Evolutionary conservation across 306 rosid genomes (phyloP).

Genomic region (Cucurbita maxima): DNA sequence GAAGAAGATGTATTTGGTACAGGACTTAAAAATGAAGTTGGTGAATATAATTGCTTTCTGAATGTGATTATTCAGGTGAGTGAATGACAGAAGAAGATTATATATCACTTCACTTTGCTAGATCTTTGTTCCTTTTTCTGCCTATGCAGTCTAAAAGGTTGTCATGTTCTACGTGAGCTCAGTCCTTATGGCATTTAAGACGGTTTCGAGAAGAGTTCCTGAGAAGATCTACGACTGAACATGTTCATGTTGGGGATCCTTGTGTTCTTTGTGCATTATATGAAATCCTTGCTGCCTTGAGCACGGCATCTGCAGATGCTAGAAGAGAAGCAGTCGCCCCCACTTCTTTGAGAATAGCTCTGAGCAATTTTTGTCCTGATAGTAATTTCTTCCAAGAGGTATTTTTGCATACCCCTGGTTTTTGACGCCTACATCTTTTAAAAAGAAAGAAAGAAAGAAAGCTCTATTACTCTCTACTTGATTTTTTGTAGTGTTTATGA

Average conservation of each 20-base stretch:
- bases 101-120: not conserved
- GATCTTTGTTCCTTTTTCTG: not conserved
- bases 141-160: constrained; percentile 17
- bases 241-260: constrained; percentile 81
- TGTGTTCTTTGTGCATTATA: constrained; percentile 90
- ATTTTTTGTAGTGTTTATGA: not conserved
- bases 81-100: constrained; percentile 6
- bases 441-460: not conserved
- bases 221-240: constrained; percentile 54
- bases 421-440: not conserved
- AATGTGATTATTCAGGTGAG: constrained; percentile 91
- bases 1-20: constrained; percentile 46
- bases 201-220: constrained; percentile 73
- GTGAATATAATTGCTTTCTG: constrained; percentile 98
- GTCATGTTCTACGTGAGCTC: constrained; percentile 18
- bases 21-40: constrained; percentile 95
- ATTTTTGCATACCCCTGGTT: constrained; percentile 5
- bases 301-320: constrained; percentile 43
- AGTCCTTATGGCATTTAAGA: constrained; percentile 92
- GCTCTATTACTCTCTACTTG: not conserved
- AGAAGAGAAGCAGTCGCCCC: constrained; percentile 80
- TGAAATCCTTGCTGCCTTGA: constrained; percentile 64
- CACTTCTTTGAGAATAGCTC: constrained; percentile 75
- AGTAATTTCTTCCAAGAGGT: constrained; percentile 94
- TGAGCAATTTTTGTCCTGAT: constrained; percentile 81